These are phyloP conservation scores for Talaromyces atroroseus DNA, from an alignment of 2,329 filamentous ascomycete genomes.

Conservation along the genomic window DNA sequence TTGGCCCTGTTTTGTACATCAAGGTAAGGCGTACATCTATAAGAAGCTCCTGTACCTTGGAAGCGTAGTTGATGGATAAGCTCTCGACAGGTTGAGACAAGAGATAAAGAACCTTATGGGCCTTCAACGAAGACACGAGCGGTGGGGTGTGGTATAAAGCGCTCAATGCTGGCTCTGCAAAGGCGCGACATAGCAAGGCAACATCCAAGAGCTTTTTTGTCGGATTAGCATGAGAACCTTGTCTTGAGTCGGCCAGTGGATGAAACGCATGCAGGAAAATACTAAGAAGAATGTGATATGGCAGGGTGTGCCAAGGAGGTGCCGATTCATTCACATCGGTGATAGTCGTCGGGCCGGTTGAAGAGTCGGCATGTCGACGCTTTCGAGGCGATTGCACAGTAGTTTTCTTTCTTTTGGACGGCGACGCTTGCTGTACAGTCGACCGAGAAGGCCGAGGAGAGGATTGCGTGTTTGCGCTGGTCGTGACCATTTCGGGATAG, in stretches of 20 bases:
- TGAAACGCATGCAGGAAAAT: slow-evolving; percentile 65
- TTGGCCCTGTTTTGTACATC: slow-evolving; percentile 48
- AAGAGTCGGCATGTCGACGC: slow-evolving; percentile 9
- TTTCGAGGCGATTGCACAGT: slow-evolving; percentile 13
- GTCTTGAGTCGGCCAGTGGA: slow-evolving; percentile 46
- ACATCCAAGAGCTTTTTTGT: slow-evolving; percentile 58
- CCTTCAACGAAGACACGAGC: slow-evolving; percentile 50
- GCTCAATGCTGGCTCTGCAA: slow-evolving; percentile 67
- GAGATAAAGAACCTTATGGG: slow-evolving; percentile 46
- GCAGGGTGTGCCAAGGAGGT: slow-evolving; percentile 56
- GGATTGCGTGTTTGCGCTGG: slow-evolving; percentile 5
- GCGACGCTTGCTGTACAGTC: slow-evolving; percentile 5
- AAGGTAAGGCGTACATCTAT: slow-evolving; percentile 60
- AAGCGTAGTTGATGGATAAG: slow-evolving; percentile 58
- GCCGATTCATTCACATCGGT: slow-evolving; percentile 30
- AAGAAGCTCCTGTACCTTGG: slow-evolving; percentile 65
- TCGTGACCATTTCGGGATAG: slow-evolving; percentile 13
- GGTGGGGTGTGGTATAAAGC: slow-evolving; percentile 67
- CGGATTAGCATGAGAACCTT: slow-evolving; percentile 20
- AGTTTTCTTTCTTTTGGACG: slow-evolving; percentile 19
- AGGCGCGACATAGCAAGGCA: slow-evolving; percentile 58
- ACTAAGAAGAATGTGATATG: slow-evolving; percentile 63
- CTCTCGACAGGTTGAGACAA: slow-evolving; percentile 50
- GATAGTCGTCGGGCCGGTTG: slow-evolving; percentile 17
- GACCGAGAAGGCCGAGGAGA: slow-evolving; percentile 3